Base-by-base conservation (phyloP, 352 stramenopile species). In the Sclerospora graminicola region DNA sequence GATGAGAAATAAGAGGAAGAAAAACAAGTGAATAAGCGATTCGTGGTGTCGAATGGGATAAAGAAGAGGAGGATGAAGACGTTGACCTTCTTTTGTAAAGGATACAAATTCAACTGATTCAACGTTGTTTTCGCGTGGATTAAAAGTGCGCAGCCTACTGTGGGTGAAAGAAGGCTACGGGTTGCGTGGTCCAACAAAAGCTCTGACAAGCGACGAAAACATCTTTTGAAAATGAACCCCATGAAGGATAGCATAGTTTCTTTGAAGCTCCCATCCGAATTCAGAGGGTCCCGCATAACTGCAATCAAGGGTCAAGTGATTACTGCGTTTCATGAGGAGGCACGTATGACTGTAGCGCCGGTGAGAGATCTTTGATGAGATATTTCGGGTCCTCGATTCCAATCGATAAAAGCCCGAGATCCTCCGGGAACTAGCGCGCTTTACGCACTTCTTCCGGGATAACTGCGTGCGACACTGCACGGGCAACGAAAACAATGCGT, bases 381-480 rank as follows among this genome's bases (percentile, higher is more conserved):
- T 98, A 94, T 40, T 84, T 82, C 20, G 74, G 69, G 56, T 94
- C 85, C 65, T 98, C 95, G 35, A 98, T 88, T 29, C 95, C 95
- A 38, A 98, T 92, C 14, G 82, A 95, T 5, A 98, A 62, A 36
- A 93, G 82, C 53, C 98, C 84, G 20, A 98, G 62, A 46, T 91
- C 83, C 58, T 98, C 91, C 26, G 90, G 85, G 57, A 98, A 94
- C 11, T 88, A 78, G 6, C 94, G 68, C 21, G 74, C 67, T 50
- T 88, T 84, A 42, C 91, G 83, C 39, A 96, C 82, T 46, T 97
- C 90, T 45, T 88, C 69, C 0, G 91, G 84, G 26, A 98, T 92
- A 26, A 74, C 95, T 16, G 89, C 88, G 69, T 98, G 95, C 7
- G 94, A 98, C 93, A 98, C 98, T 19, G 94, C 81, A 31, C 80